Base-by-base conservation (phyloP, 495 filamentous ascomycete genomes). In the Collariella sp. region DNA sequence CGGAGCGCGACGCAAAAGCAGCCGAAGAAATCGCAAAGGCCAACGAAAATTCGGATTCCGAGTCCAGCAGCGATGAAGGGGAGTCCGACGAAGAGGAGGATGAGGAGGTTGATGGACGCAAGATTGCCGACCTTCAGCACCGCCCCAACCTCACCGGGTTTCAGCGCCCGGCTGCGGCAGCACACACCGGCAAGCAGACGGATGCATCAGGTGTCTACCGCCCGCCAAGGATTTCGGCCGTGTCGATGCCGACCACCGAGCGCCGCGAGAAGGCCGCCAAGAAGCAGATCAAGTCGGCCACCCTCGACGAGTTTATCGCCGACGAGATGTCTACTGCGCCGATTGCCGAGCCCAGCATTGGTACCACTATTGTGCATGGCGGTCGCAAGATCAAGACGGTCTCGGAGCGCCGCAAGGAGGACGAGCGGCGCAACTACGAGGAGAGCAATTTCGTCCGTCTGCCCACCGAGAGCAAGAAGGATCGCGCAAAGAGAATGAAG, bases 391-490 rank as follows among this genome's bases (percentile, higher is more conserved):
- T 78, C 52, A 88, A 89, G 75, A 84, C 83, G 2, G 77, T 79
- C 20, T 75, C 79, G 19, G 86, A 91, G 61, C 78, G 81, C 23
- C 75, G 78, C 42, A 79, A 78, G 31, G 91, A 95, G 69, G 75
- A 76, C 3, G 89, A 91, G 62, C 73, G 84, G 40, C 76, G 73
- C 38, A 77, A 82, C 23, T 96, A 93, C 67, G 90, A 96, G 72
- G 90, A 96, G 72, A 76, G 71, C 55, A 91, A 96, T 71, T 89
- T 94, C 62, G 80, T 89, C 19, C 79, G 91, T 49, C 74, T 96
- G 62, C 88, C 88, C 16, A 83, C 82, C 66, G 79, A 84, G 62
- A 85, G 82, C 67, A 91, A 90, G 78, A 88, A 88, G 73, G 86
- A 91, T 19, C 65, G 71, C 34, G 72, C 74, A 12, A 78, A 81